Percentiles rank a stretch among this genome's conserved stretches.
Conservation (phyloP, 164 flowering plant species). For the Dillenia suffruticosa region DNA sequence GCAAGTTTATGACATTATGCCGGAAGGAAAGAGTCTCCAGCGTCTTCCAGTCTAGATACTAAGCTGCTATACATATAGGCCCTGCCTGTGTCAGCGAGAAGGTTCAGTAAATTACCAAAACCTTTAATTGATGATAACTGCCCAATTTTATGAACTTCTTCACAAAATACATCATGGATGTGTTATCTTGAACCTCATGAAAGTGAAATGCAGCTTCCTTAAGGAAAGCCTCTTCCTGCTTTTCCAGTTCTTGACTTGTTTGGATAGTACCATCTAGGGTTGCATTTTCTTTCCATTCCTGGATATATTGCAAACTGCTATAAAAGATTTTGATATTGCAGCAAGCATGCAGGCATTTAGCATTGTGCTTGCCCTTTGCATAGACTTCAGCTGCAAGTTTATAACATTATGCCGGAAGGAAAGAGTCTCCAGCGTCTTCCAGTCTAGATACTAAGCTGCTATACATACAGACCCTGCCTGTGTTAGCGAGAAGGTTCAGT, state of each 20-base stretch:
- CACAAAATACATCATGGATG: conserved; percentile 45
- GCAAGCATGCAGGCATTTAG: conserved; percentile 43
- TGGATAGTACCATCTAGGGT: conserved; percentile 2
- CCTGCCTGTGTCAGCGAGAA: too few species aligned
- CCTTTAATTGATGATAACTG: too few species aligned
- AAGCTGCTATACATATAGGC: conserved; percentile 33
- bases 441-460: conserved; percentile 38
- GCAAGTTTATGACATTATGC: conserved; percentile 36
- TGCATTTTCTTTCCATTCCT: conserved; percentile 39
- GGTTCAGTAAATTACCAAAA: too few species aligned
- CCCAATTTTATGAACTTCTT: conserved; percentile 24
- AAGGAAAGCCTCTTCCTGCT: conserved; percentile 35
- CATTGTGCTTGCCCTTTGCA: conserved; percentile 30
- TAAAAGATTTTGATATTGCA: conserved; percentile 38
- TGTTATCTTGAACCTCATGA: conserved; percentile 26
- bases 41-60: conserved; percentile 33
- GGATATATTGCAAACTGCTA: conserved; percentile 38
- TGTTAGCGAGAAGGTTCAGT: too few species aligned
- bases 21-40: conserved; percentile 45
- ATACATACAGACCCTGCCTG: conserved; percentile 10
- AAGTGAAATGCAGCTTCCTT: conserved; percentile 45
- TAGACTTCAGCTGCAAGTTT: conserved; percentile 47
- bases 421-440: conserved; percentile 53
- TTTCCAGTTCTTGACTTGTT: conserved; percentile 16
- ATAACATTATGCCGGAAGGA: conserved; percentile 31